These are phyloP conservation scores for Pichia norvegensis DNA, from an alignment of 1,139 yeast species.

Conservation along the genomic window DNA sequence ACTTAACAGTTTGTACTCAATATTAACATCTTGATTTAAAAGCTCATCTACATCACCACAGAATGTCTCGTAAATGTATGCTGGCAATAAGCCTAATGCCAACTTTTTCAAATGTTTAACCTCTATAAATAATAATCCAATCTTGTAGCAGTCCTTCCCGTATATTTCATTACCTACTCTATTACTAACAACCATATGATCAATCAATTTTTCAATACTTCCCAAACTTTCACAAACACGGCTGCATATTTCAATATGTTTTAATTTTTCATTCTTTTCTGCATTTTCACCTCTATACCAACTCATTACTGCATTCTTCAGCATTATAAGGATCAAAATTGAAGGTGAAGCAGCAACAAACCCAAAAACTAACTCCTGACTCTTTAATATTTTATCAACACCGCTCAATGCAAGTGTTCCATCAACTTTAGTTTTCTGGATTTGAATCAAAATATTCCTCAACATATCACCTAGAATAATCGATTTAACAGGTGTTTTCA, in stretches of 20 bases:
- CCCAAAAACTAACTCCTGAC: conserved; percentile 90
- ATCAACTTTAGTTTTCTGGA: conserved; percentile 93
- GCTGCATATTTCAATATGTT: conserved; percentile 10
- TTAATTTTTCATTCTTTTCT: conserved; percentile 1
- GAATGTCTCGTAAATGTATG: conserved; percentile 42
- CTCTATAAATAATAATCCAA: conserved; percentile 52
- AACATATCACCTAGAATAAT: conserved; percentile 61
- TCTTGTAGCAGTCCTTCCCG: conserved; percentile 28
- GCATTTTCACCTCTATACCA: conserved; percentile 11
- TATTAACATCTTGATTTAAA: conserved; percentile 29
- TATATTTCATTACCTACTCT: neutral
- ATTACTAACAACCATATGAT: conserved; percentile 2
- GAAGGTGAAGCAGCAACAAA: conserved; percentile 85
- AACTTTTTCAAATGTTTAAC: conserved; percentile 44
- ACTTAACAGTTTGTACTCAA: conserved; percentile 35
- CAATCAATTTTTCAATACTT: conserved; percentile 47
- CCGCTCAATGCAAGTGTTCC: conserved; percentile 87
- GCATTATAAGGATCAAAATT: conserved; percentile 46
- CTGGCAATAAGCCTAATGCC: conserved; percentile 44
- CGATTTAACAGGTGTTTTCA: conserved; percentile 61
- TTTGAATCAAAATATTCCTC: conserved; percentile 73
- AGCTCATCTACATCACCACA: conserved; percentile 49
- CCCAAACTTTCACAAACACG: conserved; percentile 45
- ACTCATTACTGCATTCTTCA: conserved; percentile 22
- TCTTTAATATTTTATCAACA: conserved; percentile 78